These are phyloP conservation scores for Ilyonectria robusta DNA, from an alignment of 2,329 filamentous ascomycete genomes.

Conservation along the genomic window DNA sequence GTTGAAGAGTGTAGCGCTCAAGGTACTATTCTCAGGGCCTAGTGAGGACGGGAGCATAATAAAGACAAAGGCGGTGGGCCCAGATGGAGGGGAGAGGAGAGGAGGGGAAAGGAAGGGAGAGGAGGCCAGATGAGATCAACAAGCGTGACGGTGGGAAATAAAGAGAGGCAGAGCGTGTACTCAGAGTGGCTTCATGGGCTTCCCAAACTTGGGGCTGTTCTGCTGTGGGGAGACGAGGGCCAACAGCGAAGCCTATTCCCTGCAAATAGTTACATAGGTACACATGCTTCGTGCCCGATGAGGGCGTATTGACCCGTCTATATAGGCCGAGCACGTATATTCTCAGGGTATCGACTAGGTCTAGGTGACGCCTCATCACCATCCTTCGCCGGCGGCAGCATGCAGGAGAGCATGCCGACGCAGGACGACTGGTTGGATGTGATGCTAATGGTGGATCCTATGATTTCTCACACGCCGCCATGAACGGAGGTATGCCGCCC, in stretches of 20 bases:
- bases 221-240: not conserved
- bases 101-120: not conserved
- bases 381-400: conserved; percentile 12
- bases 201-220: conserved; percentile 2
- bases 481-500: not conserved
- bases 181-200: conserved; percentile 6
- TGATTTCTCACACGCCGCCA: not conserved
- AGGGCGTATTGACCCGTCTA: not conserved
- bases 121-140: not conserved
- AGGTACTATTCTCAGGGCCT: not conserved
- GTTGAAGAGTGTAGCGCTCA: conserved; percentile 5
- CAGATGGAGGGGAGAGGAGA: not conserved
- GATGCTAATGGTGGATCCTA: conserved; percentile 9
- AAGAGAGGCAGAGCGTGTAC: conserved; percentile 14
- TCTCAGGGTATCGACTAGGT: not conserved
- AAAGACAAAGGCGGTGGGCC: not conserved
- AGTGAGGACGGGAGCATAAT: not conserved
- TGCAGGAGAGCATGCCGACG: conserved; percentile 8
- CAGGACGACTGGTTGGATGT: not conserved
- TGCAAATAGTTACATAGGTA: not conserved
- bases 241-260: conserved; percentile 2
- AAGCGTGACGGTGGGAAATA: conserved; percentile 13
- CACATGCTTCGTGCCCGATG: not conserved
- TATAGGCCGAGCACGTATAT: not conserved
- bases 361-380: conserved; percentile 8